Evolutionary conservation across 805 yeast species (phyloP), one percentile per base, ranked within the genome.

Genomic region (Wickerhamiella lipophila): DNA sequence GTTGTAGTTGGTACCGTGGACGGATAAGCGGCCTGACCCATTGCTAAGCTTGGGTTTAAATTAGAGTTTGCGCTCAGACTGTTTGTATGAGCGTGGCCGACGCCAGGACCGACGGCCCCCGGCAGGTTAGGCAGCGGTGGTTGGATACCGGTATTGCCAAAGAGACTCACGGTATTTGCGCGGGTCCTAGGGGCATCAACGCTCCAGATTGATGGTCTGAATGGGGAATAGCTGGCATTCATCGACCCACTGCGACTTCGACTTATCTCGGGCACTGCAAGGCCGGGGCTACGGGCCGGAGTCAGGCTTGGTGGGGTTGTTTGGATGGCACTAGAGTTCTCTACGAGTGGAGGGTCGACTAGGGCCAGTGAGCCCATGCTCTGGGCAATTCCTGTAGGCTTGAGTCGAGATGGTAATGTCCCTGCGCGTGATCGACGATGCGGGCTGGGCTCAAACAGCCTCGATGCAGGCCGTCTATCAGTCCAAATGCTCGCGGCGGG

Each of bases 361-460:
- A 55, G 61, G 12, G 67, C 68, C 27, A 62, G 57, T 44, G 61
- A 57, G 27, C 67, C 67, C 36, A 61, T 55, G 18, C 53, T 43
- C 12, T 52, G 50, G 18, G 52, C 53, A 38, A 40, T 50, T 43
- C 34, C 42, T 26, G 55, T 62, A 21, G 69, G 60, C 39, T 65
- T 58, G 49, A 79, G 70, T 43, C 80, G 66, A 18, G 87, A 78
- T 7, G 92, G 89, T 43, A 83, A 66, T 12, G 94, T 83, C 2
- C 92, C 92, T 1, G 92, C 83, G 54, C 94, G 72, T 41, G 82
- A 77, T 53, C 92, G 72, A 13, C 76, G 69, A 56, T 77, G 66
- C 47, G 49, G 42, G n/a, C 43, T 40, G 12, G 50, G 47, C 32
- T 43, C 47, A 19, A 39, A 43, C 26, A 39, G 44, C 21, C 42